Base-by-base conservation (phyloP, 2,329 filamentous ascomycete species). In the Penicillium sp. region DNA sequence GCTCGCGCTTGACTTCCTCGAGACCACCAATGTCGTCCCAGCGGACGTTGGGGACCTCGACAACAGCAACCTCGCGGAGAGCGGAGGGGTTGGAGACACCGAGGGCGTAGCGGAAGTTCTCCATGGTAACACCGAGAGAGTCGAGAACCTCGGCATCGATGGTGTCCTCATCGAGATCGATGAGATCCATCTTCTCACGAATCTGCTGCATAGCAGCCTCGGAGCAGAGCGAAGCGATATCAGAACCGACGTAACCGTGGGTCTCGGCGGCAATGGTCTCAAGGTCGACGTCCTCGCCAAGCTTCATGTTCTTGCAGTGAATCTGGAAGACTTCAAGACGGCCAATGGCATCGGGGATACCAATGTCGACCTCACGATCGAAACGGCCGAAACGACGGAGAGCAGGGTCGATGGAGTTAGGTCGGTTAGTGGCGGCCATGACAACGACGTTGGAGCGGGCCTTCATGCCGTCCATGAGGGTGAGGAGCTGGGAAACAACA, bases 271-370 rank as follows among this genome's bases (percentile, higher is more conserved):
- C 94, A 70, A 99, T 97, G 70, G 92, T 88, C 81, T 97, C 93
- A 42, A 99, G 85, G 70, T 99, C 94, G 58, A 99, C 94, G 67
- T 97, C 94, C 54, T 97, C 94, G 56, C 79, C 92, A 58, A 99
- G 86, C 83, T 99, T 99, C 94, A 99, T 99, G 85, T 99, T 99
- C 88, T 99, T 99, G 77, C 94, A 99, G 84, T 99, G 94, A 65
- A 99, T 99, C 78, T 96, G 91, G 57, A 99, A 87, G 71, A 99
- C 97, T 83, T 99, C 94, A 36, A 99, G 89, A 84, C 94, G 94
- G 61, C 94, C 94, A 67, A 93, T 97, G 48, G 94, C 94, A 79
- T 97, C 94, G 50, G 94, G 94, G 64, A 97, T 96, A 70, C 93
- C 92, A 71, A 99, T 97, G 72, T 99, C 94, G 62, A 99, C 93